Evolutionary conservation across 495 filamentous ascomycete species (phyloP).

Genomic region (Podospora australis): DNA sequence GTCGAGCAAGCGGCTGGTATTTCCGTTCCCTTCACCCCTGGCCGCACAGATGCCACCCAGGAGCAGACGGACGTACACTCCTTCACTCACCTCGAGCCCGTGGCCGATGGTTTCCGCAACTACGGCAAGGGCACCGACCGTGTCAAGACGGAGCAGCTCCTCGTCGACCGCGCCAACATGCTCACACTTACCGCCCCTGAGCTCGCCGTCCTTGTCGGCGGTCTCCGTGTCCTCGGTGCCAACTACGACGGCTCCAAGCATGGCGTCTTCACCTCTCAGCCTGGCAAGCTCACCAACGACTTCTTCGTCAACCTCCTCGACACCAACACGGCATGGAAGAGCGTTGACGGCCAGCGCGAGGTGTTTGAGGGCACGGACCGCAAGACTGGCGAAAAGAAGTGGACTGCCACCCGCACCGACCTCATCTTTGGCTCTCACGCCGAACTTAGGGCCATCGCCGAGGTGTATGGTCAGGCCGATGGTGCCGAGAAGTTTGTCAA

Average conservation of each 20-base stretch:
- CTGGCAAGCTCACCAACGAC: conserved; percentile 64
- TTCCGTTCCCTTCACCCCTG: conserved; percentile 42
- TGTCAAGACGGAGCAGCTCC: conserved; percentile 56
- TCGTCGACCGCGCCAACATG: conserved; percentile 61
- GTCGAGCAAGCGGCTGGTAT: conserved; percentile 59
- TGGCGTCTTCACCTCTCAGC: conserved; percentile 57
- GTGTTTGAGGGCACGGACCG: conserved; percentile 57
- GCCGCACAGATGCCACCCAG: conserved; percentile 45
- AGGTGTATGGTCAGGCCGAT: conserved; percentile 55
- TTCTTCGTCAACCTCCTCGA: conserved; percentile 72
- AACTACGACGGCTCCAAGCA: conserved; percentile 59
- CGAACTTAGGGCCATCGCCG: conserved; percentile 61
- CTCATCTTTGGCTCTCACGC: conserved; percentile 64
- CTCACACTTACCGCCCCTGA: conserved; percentile 63
- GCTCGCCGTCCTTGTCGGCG: conserved; percentile 59
- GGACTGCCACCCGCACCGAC: conserved; percentile 61
- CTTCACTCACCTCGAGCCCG: conserved; percentile 55
- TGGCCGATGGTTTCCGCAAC: conserved; percentile 67
- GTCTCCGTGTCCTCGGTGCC: conserved; percentile 56
- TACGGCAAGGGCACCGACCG: conserved; percentile 54
- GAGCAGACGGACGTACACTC: conserved; percentile 61
- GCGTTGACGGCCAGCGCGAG: conserved; percentile 39
- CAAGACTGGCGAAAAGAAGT: conserved; percentile 60
- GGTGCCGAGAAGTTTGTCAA: conserved; percentile 55
- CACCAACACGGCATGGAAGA: conserved; percentile 56